Conservation (phyloP, 495 filamentous ascomycete genomes). For the Lophiotrema nucula region DNA sequence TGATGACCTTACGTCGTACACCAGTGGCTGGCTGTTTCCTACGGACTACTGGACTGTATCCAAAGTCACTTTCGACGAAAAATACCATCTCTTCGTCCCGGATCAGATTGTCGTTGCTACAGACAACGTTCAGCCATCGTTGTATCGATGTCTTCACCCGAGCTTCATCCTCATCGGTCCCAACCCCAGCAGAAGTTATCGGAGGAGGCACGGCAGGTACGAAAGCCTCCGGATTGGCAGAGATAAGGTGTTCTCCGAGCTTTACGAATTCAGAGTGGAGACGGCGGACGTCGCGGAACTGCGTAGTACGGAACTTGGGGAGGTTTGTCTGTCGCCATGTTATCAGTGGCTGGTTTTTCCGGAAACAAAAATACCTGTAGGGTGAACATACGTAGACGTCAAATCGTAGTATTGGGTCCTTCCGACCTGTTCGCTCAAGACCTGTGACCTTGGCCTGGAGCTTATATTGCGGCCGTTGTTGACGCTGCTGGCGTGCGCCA, state of each 20-base stretch:
- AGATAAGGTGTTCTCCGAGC: constrained; percentile 89
- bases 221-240: constrained; percentile 93
- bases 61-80: constrained; percentile 97
- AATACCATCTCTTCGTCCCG: constrained; percentile 94
- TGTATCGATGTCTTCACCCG: constrained; percentile 87
- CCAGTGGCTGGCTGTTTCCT: constrained; percentile 97
- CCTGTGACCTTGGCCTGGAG: constrained; percentile 92
- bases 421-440: constrained; percentile 87
- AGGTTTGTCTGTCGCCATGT: constrained; percentile 99
- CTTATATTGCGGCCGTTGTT: constrained; percentile 64
- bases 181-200: constrained; percentile 87
- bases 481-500: constrained; percentile 42
- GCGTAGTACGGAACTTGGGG: constrained; percentile 93
- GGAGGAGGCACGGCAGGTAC: constrained; percentile 94
- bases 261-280: constrained; percentile 95
- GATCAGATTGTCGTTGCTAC: constrained; percentile 87
- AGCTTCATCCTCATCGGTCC: constrained; percentile 93
- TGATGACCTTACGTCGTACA: constrained; percentile 88
- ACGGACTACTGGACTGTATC: constrained; percentile 91
- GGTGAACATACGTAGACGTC: constrained; percentile 79
- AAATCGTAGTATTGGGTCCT: constrained; percentile 91
- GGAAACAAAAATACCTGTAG: not conserved
- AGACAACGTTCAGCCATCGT: constrained; percentile 90
- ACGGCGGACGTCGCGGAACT: constrained; percentile 94
- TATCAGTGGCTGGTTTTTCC: not conserved